These are phyloP conservation scores for Aspergillus funiculosus DNA, from an alignment of 495 filamentous ascomycete genomes.

Conservation along the genomic window DNA sequence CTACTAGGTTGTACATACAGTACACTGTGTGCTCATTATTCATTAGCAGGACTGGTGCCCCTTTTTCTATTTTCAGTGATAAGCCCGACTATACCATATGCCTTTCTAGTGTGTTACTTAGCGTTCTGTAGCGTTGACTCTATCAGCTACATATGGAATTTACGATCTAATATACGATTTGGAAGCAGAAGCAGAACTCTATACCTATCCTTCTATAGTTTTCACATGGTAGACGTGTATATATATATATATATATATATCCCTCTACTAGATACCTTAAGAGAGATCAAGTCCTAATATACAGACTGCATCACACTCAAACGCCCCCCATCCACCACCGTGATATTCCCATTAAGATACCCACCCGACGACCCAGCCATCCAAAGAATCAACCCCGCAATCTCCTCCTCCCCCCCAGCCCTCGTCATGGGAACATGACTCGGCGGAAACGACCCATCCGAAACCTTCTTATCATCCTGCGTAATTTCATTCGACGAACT, in stretches of 20 bases:
- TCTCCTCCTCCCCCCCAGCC: constrained; percentile 54
- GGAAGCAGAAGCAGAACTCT: no score
- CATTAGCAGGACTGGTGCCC: no score
- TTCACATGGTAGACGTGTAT: no score
- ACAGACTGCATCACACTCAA: constrained; percentile 40
- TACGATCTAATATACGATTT: no score
- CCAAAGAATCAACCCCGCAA: constrained; percentile 59
- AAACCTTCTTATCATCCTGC: constrained; percentile 19
- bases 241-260: no score
- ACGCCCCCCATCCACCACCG: constrained; percentile 57
- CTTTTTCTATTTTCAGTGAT: no score
- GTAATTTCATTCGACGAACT: constrained; percentile 12
- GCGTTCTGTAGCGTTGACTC: neutral
- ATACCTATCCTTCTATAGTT: no score
- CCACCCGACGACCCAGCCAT: constrained; percentile 56
- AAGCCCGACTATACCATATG: no score
- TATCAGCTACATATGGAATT: neutral
- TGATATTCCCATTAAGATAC: constrained; percentile 54
- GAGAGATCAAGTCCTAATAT: constrained; percentile 25
- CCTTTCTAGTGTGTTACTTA: no score
- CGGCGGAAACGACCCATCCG: constrained; percentile 40
- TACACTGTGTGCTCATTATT: no score
- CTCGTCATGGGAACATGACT: constrained; percentile 47
- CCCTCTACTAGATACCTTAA: no score
- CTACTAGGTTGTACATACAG: no score